phyloP scores from a whole-genome alignment of 805 yeast species.

The Ogataea parapolymorpha region DNA sequence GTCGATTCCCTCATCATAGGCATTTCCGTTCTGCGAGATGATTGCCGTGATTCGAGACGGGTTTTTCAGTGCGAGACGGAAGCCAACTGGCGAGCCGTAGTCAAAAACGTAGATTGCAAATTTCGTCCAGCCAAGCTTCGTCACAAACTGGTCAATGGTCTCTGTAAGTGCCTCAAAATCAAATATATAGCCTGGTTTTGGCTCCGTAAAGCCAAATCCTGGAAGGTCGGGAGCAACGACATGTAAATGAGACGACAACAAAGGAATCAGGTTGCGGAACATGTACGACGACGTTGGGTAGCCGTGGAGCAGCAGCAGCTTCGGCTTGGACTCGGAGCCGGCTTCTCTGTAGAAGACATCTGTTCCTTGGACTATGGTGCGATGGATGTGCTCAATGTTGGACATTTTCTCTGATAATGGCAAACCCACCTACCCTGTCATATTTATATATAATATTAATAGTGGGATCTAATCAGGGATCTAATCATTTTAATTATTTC shows the following conservation, averaged over 20 bases:
- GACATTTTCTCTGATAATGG: background rate
- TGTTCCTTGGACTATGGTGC: background rate
- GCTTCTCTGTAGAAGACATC: conserved; percentile 40
- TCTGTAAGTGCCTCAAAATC: conserved; percentile 27
- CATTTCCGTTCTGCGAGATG: conserved; percentile 43
- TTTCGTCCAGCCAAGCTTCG: conserved; percentile 25
- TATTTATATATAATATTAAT: background rate
- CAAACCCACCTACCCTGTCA: background rate
- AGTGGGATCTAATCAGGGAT: background rate
- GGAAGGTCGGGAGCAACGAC: conserved; percentile 47
- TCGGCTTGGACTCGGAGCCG: conserved; percentile 34
- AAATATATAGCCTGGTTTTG: conserved; percentile 32
- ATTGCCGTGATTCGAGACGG: conserved; percentile 33
- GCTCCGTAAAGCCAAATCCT: conserved; percentile 37
- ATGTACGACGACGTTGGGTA: conserved; percentile 42
- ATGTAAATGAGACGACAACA: conserved; percentile 35
- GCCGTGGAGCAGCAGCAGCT: conserved; percentile 41
- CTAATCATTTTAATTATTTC: background rate
- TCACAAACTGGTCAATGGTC: conserved; percentile 32
- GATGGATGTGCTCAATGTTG: background rate
- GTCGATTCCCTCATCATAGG: conserved; percentile 41
- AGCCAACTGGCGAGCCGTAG: conserved; percentile 43
- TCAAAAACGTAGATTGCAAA: conserved; percentile 40
- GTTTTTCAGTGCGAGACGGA: conserved; percentile 35
- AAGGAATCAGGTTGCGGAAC: conserved; percentile 37